Evolutionary conservation across 2,329 filamentous ascomycete species (phyloP).

Genomic region (Sphaerulina populicola): DNA sequence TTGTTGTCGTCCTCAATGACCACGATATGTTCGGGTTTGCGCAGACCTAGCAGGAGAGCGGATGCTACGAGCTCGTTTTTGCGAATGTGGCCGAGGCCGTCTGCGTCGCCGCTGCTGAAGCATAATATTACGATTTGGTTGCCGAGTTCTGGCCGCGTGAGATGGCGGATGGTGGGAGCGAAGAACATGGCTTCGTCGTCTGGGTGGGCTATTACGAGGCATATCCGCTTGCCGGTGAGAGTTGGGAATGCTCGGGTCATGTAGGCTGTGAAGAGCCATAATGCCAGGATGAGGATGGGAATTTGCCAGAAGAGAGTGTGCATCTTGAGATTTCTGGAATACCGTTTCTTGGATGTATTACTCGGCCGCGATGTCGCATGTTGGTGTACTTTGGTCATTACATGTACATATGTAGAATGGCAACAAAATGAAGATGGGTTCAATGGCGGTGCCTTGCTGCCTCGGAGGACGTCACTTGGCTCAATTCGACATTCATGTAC

Average conservation of each 20-base stretch:
- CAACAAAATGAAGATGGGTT: background rate
- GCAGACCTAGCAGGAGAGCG: slow-evolving; percentile 65
- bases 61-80: slow-evolving; percentile 78
- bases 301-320: slow-evolving; percentile 33
- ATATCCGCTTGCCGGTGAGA: slow-evolving; percentile 74
- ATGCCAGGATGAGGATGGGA: slow-evolving; percentile 36
- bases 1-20: slow-evolving; percentile 70
- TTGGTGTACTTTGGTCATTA: slow-evolving; percentile 1
- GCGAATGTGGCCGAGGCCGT: slow-evolving; percentile 74
- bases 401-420: background rate
- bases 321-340: slow-evolving; percentile 28
- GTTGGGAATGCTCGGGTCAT: slow-evolving; percentile 50
- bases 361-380: slow-evolving; percentile 2
- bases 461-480: too few relatives aligned
- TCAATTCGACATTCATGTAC: too few relatives aligned
- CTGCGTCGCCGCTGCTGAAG: slow-evolving; percentile 81
- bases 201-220: slow-evolving; percentile 88
- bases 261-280: slow-evolving; percentile 44
- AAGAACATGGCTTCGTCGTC: slow-evolving; percentile 99
- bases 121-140: slow-evolving; percentile 95
- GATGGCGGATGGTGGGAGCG: slow-evolving; percentile 73
- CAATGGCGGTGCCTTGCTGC: background rate
- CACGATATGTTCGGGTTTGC: slow-evolving; percentile 67
- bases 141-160: slow-evolving; percentile 67
- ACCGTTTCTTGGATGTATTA: background rate